Base-by-base conservation (phyloP, 306 rosid species). In the Corylus americana region DNA sequence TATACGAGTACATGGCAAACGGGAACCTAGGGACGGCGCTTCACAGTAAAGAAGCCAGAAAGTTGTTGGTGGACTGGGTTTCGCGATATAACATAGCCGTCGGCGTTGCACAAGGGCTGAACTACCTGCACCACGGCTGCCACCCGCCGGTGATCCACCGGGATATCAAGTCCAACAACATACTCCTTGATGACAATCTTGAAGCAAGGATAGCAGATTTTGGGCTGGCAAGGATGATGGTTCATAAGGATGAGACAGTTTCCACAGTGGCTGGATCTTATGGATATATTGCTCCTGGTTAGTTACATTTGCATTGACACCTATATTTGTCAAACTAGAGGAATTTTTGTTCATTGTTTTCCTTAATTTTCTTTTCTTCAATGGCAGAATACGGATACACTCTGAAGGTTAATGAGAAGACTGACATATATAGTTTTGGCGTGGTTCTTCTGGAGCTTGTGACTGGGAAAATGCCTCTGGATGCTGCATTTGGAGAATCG, bases 261-360 rank as follows among this genome's bases (percentile, higher is more conserved):
- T 90, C 99, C 4, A 87, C 79, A 78, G 95, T 96, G 57, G 97
- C 93, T 0, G 99, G 99, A 79, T 93, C 98, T 62, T 96, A 92
- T 4, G 99, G 99, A 73, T 96, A 96, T 42, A 96, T 96, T 7
- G 98, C 99, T 39, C 99, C 98, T 20, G 99, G 99, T 95, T 66
- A 81, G 83, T 64, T 18, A 8, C 53, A 13, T 47, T 47, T 35
- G 48, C 47, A 70, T n/a, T 47, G 12, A 47, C 55, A 48, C 0
- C 47, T 37, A 37, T 17, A 42, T 25, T 37, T 66, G 49, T 37
- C 2, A 66, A 66, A 66, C 49, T 35, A 35, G 48, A 58, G 27
- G 11, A 50, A 50, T 67, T 73, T 49, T 75, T 45, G 44, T 42
- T 71, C 55, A 42, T 39, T 5, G 35, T 62, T 73, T 7, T 16